Evolutionary conservation across 345 rosid species (phyloP), one percentile per base, ranked within the genome.

Genomic region (Bretschneidera sinensis): DNA sequence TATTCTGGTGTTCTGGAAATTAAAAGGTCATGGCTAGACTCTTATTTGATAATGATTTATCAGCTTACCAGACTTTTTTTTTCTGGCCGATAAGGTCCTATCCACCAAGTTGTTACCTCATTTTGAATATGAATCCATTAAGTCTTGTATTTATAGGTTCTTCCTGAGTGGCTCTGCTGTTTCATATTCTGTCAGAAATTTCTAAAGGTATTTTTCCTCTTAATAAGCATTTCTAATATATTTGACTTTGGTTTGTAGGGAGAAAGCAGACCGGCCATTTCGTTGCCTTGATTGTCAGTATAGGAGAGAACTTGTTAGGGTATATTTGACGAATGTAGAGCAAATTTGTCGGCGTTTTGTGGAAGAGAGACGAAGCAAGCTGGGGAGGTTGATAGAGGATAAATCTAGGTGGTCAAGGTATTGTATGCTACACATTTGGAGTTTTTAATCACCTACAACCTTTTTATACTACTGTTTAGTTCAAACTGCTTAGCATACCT

Each of bases 241-340:
- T 57, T 53, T 68, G 51, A 15, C 49, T 68, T 59, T 61, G 19
- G 59, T 54, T 75, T 74, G 62, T 61, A 92, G 97, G 80, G 97
- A 87, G 80, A 89, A 78, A 73, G 81, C 89, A 64, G 98, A 92
- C 55, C 80, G 85, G 43, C 98, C 96, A 58, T 86, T 92, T 54
- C 95, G 96, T 62, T 92, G 98, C 85, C 98, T 92, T 66, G 83
- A 78, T 71, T 73, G 83, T 75, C 78, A 66, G 58, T 92, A 89
- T 74, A 83, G 96, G 77, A 83, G 88, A 76, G 98, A 92, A 75
- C 96, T 92, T 78, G 86, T 87, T 72, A 79, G 96, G 68, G 97
- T 92, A 43, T 89, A 89, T 72, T 69, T 87, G 86, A 76, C 80
- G 71, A 83, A 92, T 75, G 95, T 89, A 68, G 98, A 92, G 80